Conservation (phyloP, 768 basidiomycete species). For the Podaxis sp. region DNA sequence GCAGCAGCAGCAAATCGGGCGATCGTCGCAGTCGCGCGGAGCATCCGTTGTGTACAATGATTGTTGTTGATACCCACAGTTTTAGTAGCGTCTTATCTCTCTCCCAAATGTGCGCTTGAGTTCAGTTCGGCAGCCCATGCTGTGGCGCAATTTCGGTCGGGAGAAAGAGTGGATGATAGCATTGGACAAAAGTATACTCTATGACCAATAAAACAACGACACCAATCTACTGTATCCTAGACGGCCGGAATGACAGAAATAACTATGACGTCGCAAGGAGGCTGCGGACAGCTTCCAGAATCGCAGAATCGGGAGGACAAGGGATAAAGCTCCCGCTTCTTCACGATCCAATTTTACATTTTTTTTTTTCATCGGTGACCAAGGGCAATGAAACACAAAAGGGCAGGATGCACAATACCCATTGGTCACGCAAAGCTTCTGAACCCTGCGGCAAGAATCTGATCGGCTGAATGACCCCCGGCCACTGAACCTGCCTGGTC, state of each 20-base stretch:
- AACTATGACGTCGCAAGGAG: not conserved
- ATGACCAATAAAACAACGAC: not conserved
- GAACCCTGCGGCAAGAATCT: not conserved
- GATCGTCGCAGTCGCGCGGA: not conserved
- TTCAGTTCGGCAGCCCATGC: too few species aligned
- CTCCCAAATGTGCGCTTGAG: too few species aligned
- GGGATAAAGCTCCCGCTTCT: not conserved
- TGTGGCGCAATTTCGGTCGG: too few species aligned
- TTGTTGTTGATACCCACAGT: too few species aligned
- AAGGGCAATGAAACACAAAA: too few species aligned
- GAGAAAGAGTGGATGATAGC: not conserved
- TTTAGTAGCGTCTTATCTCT: too few species aligned
- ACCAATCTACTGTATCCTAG: too few species aligned
- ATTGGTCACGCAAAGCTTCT: not conserved
- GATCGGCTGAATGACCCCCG: not conserved
- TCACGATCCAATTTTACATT: too few species aligned
- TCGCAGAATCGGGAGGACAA: not conserved
- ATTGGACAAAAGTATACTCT: not conserved
- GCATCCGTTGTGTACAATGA: too few species aligned
- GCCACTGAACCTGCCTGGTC: not conserved
- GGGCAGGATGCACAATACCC: too few species aligned
- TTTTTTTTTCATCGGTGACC: too few species aligned
- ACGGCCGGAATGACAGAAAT: not conserved
- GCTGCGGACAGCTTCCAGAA: not conserved
- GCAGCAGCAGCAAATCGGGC: not conserved